Percentiles rank a stretch among this genome's conserved stretches.
Evolutionary conservation across 441 rosid genomes (phyloP).

Genomic region (Bocquillonia castaneifolia): DNA sequence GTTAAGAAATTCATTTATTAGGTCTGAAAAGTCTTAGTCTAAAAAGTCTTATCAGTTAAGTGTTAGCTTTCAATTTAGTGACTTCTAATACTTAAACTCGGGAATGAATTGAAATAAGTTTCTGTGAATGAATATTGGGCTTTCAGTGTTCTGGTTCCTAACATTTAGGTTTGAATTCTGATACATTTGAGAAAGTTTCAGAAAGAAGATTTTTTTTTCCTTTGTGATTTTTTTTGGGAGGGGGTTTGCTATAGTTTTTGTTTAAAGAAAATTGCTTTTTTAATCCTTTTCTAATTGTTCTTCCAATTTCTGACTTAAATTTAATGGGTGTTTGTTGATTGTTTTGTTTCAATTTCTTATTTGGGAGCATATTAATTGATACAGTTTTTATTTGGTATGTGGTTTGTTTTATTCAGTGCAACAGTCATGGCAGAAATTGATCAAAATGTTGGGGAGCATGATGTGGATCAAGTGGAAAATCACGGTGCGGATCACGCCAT

Average conservation of each 20-base stretch:
- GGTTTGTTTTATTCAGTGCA: conserved; percentile 19
- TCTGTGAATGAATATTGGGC: too few relatives aligned
- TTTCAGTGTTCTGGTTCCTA: not conserved
- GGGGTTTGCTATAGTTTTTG: too few relatives aligned
- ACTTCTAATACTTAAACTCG: not conserved
- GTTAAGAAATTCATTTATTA: not conserved
- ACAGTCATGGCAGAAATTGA: conserved; percentile 46
- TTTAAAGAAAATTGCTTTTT: too few relatives aligned
- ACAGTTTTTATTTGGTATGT: not conserved
- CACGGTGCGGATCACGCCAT: conserved; percentile 27
- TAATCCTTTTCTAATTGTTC: not conserved
- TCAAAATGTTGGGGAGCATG: conserved; percentile 45
- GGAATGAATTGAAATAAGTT: too few relatives aligned
- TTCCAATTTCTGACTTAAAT: not conserved
- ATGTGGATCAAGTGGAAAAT: conserved; percentile 34
- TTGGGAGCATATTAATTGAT: not conserved
- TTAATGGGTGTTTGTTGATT: not conserved
- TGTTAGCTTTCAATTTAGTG: not conserved
- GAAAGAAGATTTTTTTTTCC: too few relatives aligned
- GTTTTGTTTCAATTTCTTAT: not conserved
- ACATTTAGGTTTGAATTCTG: not conserved
- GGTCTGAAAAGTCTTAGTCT: too few relatives aligned
- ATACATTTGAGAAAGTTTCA: too few relatives aligned
- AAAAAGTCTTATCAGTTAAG: not conserved
- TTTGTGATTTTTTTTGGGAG: too few relatives aligned